Conservation (phyloP, 768 basidiomycete species). For the Xanthoconium stramineum region DNA sequence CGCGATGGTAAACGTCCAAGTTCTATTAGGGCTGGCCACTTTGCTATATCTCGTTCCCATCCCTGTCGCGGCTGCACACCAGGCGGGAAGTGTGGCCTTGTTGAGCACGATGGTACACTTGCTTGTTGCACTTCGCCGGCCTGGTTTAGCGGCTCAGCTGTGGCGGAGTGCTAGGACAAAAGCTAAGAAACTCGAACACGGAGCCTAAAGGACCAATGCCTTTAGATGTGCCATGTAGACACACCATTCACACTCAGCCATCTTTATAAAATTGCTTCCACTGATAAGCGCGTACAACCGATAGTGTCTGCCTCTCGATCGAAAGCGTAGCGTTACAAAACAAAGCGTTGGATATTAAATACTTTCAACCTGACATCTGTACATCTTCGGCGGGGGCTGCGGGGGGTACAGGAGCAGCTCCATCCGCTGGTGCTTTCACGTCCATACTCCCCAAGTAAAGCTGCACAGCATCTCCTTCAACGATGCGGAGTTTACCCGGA, state of each 20-base stretch:
- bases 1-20: conserved; percentile 82
- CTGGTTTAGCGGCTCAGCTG: conserved; percentile 57
- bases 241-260: conserved; percentile 25
- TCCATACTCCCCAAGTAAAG: conserved; percentile 77
- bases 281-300: neutral
- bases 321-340: conserved; percentile 8
- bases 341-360: conserved; percentile 16
- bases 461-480: conserved; percentile 78
- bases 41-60: conserved; percentile 91
- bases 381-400: conserved; percentile 61
- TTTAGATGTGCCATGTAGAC: conserved; percentile 13
- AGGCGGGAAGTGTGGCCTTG: conserved; percentile 89
- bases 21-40: conserved; percentile 71
- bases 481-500: conserved; percentile 73
- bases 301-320: conserved; percentile 1
- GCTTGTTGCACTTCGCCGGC: conserved; percentile 66
- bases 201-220: neutral
- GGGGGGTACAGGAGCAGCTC: conserved; percentile 37
- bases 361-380: conserved; percentile 70
- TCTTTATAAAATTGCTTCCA: conserved; percentile 8
- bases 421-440: conserved; percentile 54
- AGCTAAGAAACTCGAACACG: conserved; percentile 12
- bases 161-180: conserved; percentile 46
- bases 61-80: conserved; percentile 89
- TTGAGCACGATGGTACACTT: conserved; percentile 81